Evolutionary conservation across 2,329 filamentous ascomycete species (phyloP).

Genomic region (Tolypocladium amazonense): DNA sequence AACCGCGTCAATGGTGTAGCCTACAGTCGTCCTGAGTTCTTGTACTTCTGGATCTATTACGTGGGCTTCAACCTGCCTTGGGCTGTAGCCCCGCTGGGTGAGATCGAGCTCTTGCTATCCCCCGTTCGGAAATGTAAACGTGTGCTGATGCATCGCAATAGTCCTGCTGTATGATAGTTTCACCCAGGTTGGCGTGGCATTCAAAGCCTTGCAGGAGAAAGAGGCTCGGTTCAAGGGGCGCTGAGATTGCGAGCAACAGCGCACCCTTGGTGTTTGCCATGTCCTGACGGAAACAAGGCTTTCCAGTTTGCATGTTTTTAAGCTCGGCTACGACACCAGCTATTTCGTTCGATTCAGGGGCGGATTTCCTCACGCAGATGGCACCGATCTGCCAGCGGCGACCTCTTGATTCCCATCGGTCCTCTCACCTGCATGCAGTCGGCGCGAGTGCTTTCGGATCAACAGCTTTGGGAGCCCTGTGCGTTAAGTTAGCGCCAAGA

Average conservation of each 20-base stretch:
- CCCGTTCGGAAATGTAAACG: neutral
- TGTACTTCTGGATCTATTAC: constrained; percentile 57
- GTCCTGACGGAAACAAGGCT: neutral
- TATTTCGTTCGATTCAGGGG: neutral
- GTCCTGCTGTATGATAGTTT: constrained; percentile 22
- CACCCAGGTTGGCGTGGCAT: constrained; percentile 14
- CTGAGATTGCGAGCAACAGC: constrained; percentile 2
- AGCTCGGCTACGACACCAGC: too few species aligned
- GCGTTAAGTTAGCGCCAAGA: neutral
- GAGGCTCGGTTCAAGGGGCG: constrained; percentile 9
- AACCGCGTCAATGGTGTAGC: constrained; percentile 30
- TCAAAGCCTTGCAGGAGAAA: constrained; percentile 12
- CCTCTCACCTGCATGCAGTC: neutral
- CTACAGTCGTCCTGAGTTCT: constrained; percentile 46
- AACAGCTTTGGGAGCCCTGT: neutral
- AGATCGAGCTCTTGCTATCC: constrained; percentile 15
- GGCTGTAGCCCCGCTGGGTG: constrained; percentile 44
- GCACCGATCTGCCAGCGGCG: neutral
- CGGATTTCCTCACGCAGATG: neutral
- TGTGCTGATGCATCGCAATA: constrained; percentile 2
- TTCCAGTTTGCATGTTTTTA: neutral
- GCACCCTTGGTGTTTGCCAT: neutral
- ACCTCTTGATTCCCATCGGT: neutral
- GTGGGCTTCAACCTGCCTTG: constrained; percentile 50
- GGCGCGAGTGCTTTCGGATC: neutral